These are phyloP conservation scores for Dicorynia guianensis DNA, from an alignment of 306 rosid genomes.

Conservation along the genomic window DNA sequence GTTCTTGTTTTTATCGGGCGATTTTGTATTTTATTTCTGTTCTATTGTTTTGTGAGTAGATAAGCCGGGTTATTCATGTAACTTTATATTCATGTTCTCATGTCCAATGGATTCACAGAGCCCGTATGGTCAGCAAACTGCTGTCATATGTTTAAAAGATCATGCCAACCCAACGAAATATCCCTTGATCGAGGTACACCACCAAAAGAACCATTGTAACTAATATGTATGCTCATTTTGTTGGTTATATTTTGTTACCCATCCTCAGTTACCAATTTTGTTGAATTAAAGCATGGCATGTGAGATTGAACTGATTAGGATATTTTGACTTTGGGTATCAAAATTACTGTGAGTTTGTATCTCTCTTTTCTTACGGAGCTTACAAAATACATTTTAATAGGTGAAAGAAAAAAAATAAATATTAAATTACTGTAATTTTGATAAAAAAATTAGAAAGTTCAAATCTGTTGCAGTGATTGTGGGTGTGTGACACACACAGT, in stretches of 20 bases:
- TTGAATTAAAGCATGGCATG: background rate
- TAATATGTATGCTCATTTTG: constrained; percentile 32
- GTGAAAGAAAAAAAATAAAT: too few species aligned
- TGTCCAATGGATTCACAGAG: constrained; percentile 83
- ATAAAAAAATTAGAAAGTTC: too few species aligned
- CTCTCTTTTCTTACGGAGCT: too few species aligned
- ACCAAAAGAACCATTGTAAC: constrained; percentile 72
- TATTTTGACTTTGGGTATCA: too few species aligned
- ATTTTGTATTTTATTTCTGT: constrained; percentile 20
- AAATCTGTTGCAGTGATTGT: too few species aligned
- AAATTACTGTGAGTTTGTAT: too few species aligned
- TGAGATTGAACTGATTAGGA: background rate
- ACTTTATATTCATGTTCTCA: constrained; percentile 30
- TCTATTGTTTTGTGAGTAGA: constrained; percentile 14
- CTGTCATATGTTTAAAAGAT: constrained; percentile 68
- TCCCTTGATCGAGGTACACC: constrained; percentile 89
- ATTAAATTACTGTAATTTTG: too few species aligned
- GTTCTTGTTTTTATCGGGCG: constrained; percentile 27
- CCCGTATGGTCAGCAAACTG: constrained; percentile 87
- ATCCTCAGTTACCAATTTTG: background rate
- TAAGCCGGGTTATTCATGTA: constrained; percentile 34
- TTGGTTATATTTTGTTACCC: constrained; percentile 27
- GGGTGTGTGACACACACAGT: background rate
- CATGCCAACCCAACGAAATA: constrained; percentile 72
- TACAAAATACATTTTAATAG: too few species aligned